These are phyloP conservation scores for Phytopythium helicoides DNA, from an alignment of 352 stramenopile genomes.

Conservation along the genomic window DNA sequence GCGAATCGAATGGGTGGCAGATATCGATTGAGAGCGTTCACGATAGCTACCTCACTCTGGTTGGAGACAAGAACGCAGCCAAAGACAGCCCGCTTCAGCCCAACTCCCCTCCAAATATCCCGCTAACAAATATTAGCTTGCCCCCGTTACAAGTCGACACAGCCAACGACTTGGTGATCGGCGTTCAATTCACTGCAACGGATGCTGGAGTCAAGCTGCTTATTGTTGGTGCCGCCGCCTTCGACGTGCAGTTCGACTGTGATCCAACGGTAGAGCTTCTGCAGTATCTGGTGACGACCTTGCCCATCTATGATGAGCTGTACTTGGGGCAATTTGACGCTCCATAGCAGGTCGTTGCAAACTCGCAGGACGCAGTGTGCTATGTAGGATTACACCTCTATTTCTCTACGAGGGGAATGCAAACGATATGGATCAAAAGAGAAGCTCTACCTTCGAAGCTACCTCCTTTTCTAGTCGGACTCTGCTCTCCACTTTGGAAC, in stretches of 20 bases:
- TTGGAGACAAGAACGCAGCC: slow-evolving; percentile 19
- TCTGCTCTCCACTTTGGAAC: slow-evolving; percentile 49
- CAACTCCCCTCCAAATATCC: neutral
- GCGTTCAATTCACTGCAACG: slow-evolving; percentile 13
- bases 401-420: too few relatives aligned
- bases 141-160: slow-evolving; percentile 36
- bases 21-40: slow-evolving; percentile 53
- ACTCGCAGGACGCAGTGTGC: neutral
- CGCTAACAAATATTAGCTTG: slow-evolving; percentile 19
- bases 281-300: slow-evolving; percentile 46
- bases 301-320: slow-evolving; percentile 66
- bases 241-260: slow-evolving; percentile 23
- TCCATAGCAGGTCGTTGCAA: neutral
- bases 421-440: too few relatives aligned
- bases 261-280: slow-evolving; percentile 43
- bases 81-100: neutral
- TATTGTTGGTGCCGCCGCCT: slow-evolving; percentile 35
- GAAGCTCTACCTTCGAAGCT: neutral
- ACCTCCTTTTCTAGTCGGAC: slow-evolving; percentile 30
- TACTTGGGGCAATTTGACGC: slow-evolving; percentile 25
- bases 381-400: neutral
- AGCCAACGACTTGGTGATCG: slow-evolving; percentile 35
- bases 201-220: slow-evolving; percentile 28
- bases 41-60: slow-evolving; percentile 53
- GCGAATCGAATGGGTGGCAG: slow-evolving; percentile 27